Percentiles rank a stretch among this genome's conserved stretches.
phyloP scores from a whole-genome alignment of 129 eudicot genomes.

The Escallonia herrerae region DNA sequence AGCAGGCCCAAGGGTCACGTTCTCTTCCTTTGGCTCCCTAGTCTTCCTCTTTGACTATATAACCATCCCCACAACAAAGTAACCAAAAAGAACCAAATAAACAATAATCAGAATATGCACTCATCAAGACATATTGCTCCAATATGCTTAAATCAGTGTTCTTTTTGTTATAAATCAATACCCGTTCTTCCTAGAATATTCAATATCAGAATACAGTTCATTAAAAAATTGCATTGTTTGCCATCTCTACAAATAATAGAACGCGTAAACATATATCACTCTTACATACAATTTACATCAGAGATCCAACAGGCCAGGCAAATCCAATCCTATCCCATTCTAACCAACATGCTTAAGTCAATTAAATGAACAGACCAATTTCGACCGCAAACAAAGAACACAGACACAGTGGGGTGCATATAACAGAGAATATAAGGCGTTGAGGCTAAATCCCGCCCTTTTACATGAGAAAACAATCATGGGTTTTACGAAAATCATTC shows the following conservation, averaged over 20 bases:
- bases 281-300: too few species aligned
- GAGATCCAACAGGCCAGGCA: neutral
- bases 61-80: neutral
- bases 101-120: neutral
- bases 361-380: neutral
- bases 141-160: too few species aligned
- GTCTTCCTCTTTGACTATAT: slow-evolving; percentile 30
- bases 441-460: too few species aligned
- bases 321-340: neutral
- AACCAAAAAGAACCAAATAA: neutral
- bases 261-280: too few species aligned
- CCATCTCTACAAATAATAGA: too few species aligned
- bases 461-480: too few species aligned
- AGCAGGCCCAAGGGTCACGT: slow-evolving; percentile 37
- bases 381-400: neutral
- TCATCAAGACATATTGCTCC: neutral
- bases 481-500: too few species aligned
- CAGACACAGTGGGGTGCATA: neutral
- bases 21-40: slow-evolving; percentile 47
- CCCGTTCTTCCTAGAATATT: neutral
- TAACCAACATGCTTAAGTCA: too few species aligned
- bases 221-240: neutral
- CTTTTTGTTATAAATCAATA: neutral
- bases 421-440: neutral
- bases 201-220: neutral